phyloP scores from a whole-genome alignment of 176 grass and related monocot genomes.

The Thalia dealbata region DNA sequence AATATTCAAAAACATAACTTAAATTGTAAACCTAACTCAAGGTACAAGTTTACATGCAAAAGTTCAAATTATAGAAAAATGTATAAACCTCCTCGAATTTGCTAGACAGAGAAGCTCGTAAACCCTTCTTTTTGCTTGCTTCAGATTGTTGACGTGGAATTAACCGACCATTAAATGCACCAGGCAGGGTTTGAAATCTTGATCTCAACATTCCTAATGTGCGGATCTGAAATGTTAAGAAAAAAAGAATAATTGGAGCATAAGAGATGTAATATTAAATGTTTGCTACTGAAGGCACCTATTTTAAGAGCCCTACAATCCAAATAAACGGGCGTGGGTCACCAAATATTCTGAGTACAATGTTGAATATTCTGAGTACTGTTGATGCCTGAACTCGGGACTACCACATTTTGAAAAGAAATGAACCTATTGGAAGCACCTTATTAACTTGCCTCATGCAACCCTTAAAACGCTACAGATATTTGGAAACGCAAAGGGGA shows the following conservation, averaged over 20 bases:
- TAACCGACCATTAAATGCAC: conserved; percentile 59
- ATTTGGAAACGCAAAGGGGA: not conserved
- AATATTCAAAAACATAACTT: not conserved
- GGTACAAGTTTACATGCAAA: not conserved
- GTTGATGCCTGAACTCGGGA: not conserved
- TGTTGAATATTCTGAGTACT: not conserved
- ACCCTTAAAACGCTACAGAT: not conserved
- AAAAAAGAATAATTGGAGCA: conserved; percentile 9
- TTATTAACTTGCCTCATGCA: not conserved
- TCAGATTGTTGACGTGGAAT: conserved; percentile 44
- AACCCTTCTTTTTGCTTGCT: conserved; percentile 48
- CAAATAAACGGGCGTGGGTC: too few relatives aligned
- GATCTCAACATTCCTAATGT: conserved; percentile 93
- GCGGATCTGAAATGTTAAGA: conserved; percentile 50
- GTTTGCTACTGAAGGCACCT: too few relatives aligned
- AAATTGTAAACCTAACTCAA: not conserved
- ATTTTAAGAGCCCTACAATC: too few relatives aligned
- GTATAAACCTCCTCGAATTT: conserved; percentile 53
- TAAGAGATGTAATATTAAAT: not conserved
- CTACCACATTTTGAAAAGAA: not conserved
- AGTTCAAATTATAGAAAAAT: conserved; percentile 9
- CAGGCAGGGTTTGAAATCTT: conserved; percentile 65
- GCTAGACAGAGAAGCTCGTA: conserved; percentile 52
- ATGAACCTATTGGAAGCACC: not conserved
- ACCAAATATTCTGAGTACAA: not conserved